These are phyloP conservation scores for Brassica carinata DNA, from an alignment of 345 rosid species.

Conservation along the genomic window DNA sequence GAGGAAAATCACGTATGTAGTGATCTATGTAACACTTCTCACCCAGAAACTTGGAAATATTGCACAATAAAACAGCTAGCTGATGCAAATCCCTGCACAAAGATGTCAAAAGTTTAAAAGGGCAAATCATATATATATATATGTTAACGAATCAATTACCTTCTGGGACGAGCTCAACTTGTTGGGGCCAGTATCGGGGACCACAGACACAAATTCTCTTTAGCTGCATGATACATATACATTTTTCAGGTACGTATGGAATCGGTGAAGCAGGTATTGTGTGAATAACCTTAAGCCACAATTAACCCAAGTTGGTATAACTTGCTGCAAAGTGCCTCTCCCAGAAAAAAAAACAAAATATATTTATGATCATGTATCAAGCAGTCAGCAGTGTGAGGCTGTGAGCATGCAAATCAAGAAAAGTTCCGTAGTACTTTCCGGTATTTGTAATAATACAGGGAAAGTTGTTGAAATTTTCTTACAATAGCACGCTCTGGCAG, in stretches of 20 bases:
- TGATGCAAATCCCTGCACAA: conserved; percentile 78
- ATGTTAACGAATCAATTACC: conserved; percentile 47
- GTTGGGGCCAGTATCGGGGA: conserved; percentile 97
- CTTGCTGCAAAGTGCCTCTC: conserved; percentile 6
- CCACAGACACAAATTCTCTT: conserved; percentile 82
- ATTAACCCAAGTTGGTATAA: conserved; percentile 7
- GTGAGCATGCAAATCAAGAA: conserved; percentile 11
- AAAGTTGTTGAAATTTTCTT: conserved; percentile 44
- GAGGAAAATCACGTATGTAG: conserved; percentile 91
- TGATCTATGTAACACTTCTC: conserved; percentile 78
- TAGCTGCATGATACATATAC: conserved; percentile 61
- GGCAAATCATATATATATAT: conserved; percentile 5
- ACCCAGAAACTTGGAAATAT: conserved; percentile 72
- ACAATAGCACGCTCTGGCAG: conserved; percentile 94
- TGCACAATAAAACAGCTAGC: conserved; percentile 67
- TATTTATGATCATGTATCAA: not conserved
- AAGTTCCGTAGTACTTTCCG: not conserved
- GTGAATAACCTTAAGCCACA: conserved; percentile 16
- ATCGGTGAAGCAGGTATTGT: not conserved
- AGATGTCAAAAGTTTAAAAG: conserved; percentile 28
- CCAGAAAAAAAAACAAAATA: not conserved
- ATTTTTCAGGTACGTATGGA: conserved; percentile 28
- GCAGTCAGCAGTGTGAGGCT: conserved; percentile 3
- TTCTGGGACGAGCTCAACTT: conserved; percentile 80
- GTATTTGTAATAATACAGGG: not conserved